Evolutionary conservation across 2,329 filamentous ascomycete genomes (phyloP), one percentile per base, ranked within the genome.

Genomic region (Sporothrix humicola): DNA sequence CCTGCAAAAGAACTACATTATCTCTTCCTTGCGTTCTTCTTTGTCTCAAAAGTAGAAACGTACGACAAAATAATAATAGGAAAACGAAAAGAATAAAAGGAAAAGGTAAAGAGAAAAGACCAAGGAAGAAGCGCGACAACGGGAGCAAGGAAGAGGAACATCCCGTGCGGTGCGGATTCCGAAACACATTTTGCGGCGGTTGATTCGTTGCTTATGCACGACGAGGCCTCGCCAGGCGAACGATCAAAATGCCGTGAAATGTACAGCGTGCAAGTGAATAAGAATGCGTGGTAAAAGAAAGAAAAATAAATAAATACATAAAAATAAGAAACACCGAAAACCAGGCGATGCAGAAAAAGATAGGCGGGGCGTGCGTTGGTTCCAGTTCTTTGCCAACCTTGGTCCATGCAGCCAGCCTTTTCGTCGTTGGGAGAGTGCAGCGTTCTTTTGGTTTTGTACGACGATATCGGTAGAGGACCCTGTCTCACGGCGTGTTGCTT

Each of bases 151-250:
- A 52, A 68, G 15, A 56, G 26, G 31, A 44, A 42, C 26, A 69
- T 69, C 46, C 65, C 65, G 46, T 8, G 46, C 50, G 26, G 66
- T 44, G 66, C 50, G n/a, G 8, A 17, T 44, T 56, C n/a, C 50
- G 66, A 69, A 69, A 69, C 50, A 56, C 48, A 2, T 56, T 42
- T 69, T 9, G 50, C 26, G 66, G 31, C 66, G n/a, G 66, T 31
- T 37, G 65, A 37, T 69, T 69, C 31, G 26, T 37, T 56, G 66
- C 66, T 37, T 44, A 69, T 56, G 50, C 66, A 56, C 17, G 50
- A 23, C 50, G 26, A 54, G 56, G 31, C 42, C 37, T 7, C 17
- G 50, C 66, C 4, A 20, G 26, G 52, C 46, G 23, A 26, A 26
- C 42, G 23, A 66, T n/a, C 63, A 50, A 66, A 66, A 13, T 5